These are phyloP conservation scores for Aspergillus cristatus DNA, from an alignment of 495 filamentous ascomycete species.

Conservation along the genomic window DNA sequence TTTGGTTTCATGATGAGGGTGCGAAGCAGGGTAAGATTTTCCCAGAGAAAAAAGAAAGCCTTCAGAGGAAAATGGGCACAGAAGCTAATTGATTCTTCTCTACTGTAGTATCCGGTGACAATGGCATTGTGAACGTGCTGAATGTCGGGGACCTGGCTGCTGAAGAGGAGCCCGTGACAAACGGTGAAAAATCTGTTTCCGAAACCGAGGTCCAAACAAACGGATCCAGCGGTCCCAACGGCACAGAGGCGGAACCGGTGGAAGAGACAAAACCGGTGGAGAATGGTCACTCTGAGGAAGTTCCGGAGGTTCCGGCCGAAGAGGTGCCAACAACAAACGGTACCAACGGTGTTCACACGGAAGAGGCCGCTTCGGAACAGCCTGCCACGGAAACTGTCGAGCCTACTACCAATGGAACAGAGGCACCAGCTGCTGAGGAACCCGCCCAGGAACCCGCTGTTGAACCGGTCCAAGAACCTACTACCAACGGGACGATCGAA, in stretches of 20 bases:
- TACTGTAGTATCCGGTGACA: no score
- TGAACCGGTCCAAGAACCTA: constrained; percentile 4
- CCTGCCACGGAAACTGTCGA: not conserved
- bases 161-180: constrained; percentile 19
- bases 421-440: constrained; percentile 1
- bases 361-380: constrained; percentile 5
- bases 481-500: no score
- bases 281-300: constrained; percentile 1
- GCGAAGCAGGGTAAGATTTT: no score
- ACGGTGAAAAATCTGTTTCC: constrained; percentile 20
- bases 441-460: constrained; percentile 2
- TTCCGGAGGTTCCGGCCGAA: constrained; percentile 3
- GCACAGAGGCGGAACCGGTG: not conserved
- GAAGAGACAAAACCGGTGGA: not conserved
- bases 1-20: constrained; percentile 58
- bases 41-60: no score
- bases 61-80: no score
- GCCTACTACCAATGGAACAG: not conserved
- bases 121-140: no score
- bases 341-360: constrained; percentile 1
- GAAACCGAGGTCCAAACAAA: no score
- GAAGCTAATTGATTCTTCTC: no score
- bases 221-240: no score
- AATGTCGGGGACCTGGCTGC: no score
- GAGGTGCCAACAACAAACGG: constrained; percentile 4